A percentile compares a stretch with the other conserved stretches of the same genome.
Evolutionary conservation across 768 basidiomycete genomes (phyloP).

Genomic region (Gloeostereum incarnatum): DNA sequence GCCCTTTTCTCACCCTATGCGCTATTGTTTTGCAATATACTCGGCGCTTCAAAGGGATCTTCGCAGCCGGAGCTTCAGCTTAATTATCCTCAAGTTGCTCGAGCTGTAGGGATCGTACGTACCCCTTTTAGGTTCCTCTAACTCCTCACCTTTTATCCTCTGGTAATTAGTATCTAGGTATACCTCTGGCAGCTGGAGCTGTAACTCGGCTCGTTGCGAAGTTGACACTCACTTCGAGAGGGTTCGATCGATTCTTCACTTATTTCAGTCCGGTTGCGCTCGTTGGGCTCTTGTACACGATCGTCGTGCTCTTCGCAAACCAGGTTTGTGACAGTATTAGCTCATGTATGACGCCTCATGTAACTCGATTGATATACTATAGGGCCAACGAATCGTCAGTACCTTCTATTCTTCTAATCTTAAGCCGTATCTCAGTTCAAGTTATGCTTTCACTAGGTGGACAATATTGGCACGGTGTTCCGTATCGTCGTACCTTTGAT

Average conservation of each 20-base stretch:
- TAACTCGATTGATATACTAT: too few relatives aligned
- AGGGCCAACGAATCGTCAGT: too few relatives aligned
- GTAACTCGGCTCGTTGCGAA: conserved; percentile 58
- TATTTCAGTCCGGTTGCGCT: conserved; percentile 61
- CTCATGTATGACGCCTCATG: too few relatives aligned
- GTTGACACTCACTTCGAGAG: conserved; percentile 33
- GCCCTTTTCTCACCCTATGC: conserved; percentile 47
- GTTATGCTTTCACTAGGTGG: too few relatives aligned
- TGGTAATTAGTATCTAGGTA: conserved; percentile 84
- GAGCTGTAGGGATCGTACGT: too few relatives aligned
- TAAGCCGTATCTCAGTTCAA: too few relatives aligned
- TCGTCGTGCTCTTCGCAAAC: conserved; percentile 67
- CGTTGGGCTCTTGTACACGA: conserved; percentile 74
- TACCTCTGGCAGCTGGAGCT: conserved; percentile 65
- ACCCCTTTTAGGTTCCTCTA: too few relatives aligned
- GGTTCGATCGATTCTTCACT: conserved; percentile 53
- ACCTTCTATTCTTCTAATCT: too few relatives aligned
- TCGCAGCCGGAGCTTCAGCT: too few relatives aligned
- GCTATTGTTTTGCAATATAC: conserved; percentile 63
- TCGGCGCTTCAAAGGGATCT: too few relatives aligned
- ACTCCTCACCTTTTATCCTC: too few relatives aligned
- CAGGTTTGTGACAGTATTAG: conserved; percentile 62
- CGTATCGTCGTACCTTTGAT: conserved; percentile 75
- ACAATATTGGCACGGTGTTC: conserved; percentile 70
- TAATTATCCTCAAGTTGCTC: too few relatives aligned